Evolutionary conservation across 2,329 filamentous ascomycete species (phyloP), one percentile per base, ranked within the genome.

Genomic region (Stromatinia cepivora): DNA sequence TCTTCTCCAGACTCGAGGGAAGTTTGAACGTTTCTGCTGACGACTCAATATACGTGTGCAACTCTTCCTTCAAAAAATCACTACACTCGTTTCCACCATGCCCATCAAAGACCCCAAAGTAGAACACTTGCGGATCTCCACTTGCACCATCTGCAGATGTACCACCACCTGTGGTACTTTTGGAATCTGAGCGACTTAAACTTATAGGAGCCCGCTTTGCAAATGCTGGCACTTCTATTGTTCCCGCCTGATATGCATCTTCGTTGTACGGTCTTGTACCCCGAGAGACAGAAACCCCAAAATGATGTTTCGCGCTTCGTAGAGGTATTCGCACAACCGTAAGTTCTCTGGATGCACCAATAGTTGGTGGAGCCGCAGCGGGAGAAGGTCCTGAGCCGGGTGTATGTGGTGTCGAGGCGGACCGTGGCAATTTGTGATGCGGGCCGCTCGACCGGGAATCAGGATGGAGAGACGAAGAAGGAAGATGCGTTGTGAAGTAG

Each of bases 401-500:
- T 28, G 84, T 88, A 79, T 97, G 92, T 42, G 94, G 94, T 57
- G 88, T 91, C 59, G 93, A 95, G 34, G 92, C 92, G 74, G 92
- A 87, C 75, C 93, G 91, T 62, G 94, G 94, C 8, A 97, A 87
- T 79, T 95, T 94, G 79, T 97, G 93, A 74, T 92, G 90, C 42
- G 88, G 88, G 4, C 88, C 89, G 25, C 85, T 81, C 31, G 84
- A 82, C 68, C 88, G 85, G 48, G 92, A 91, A 80, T 98, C 94
- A 10, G 95, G 94, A 75, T 97, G 92, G 57, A 97, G 85, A 4
- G 94, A 97, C 20, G 93, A 96, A 25, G 93, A 97, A 6, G 95
- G 94, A 1, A 99, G 86, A 79, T 97, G 93, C 11, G 95, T 97
- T 70, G 98, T 92, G 80, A 99, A 99, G 83, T 99, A 98, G 76